phyloP scores from a whole-genome alignment of 2,329 filamentous ascomycete species.

The Phialophora verrucosa region DNA sequence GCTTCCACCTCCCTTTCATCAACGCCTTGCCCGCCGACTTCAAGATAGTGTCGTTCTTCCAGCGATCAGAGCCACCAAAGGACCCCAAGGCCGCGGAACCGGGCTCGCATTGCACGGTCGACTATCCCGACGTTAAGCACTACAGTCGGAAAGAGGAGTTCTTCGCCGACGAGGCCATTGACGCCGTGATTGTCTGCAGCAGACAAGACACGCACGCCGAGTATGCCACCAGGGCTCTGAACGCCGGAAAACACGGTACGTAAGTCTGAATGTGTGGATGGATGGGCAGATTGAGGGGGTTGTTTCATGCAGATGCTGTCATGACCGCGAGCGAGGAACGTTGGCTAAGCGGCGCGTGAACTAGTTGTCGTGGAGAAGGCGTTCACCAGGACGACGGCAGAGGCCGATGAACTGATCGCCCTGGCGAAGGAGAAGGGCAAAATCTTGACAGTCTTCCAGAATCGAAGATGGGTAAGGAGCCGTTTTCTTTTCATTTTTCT shows the following conservation, averaged over 20 bases:
- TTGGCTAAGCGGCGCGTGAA: background rate
- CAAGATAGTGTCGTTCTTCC: conserved; percentile 74
- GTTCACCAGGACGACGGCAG: conserved; percentile 72
- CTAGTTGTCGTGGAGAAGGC: conserved; percentile 79
- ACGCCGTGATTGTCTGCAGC: conserved; percentile 74
- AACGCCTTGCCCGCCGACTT: conserved; percentile 63
- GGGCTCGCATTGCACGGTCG: conserved; percentile 68
- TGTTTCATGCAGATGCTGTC: background rate
- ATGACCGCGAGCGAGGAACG: background rate
- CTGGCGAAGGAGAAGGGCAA: conserved; percentile 59
- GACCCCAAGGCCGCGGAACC: conserved; percentile 57
- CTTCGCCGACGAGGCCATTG: conserved; percentile 67
- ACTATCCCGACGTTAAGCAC: conserved; percentile 69
- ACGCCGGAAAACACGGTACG: conserved; percentile 70
- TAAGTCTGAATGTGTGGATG: background rate
- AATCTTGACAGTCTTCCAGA: conserved; percentile 71
- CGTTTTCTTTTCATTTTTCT: background rate
- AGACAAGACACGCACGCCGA: conserved; percentile 73
- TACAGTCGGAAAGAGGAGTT: conserved; percentile 67
- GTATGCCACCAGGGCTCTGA: conserved; percentile 68
- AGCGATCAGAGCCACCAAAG: conserved; percentile 57
- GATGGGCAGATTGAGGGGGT: background rate
- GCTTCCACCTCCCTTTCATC: conserved; percentile 84
- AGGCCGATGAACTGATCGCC: conserved; percentile 67
- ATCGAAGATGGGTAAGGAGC: conserved; percentile 59